Evolutionary conservation across 768 basidiomycete genomes (phyloP), one percentile per base, ranked within the genome.

Genomic region (Tulasnella sp.): DNA sequence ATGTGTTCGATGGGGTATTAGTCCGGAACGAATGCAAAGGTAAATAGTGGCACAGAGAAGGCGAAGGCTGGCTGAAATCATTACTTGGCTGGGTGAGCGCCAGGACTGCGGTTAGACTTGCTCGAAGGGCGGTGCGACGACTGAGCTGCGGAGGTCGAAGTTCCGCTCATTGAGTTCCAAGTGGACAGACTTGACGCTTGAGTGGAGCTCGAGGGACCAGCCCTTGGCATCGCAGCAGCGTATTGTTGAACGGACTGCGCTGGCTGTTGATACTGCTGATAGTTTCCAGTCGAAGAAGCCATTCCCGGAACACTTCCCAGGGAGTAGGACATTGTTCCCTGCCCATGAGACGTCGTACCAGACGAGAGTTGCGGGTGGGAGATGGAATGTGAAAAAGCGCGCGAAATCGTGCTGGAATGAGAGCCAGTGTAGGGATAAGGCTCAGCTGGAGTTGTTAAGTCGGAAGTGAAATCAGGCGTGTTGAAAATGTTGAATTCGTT

Each of bases 391-490:
- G 75, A 76, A 16, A 76, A 37, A 26, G 57, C 13, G 6, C 61
- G 75, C 13, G 55, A 29, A 26, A 76, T 57, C 23, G 75, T 76
- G 75, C 75, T 76, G 51, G 75, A 76, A 29, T 76, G 75, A 11
- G 75, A 39, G 18, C 2, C 57, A 5, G 29, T 40, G 26, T 57
- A 76, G 23, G 75, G 75, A 35, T 37, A 76, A 16, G 75, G 75
- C 48, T 76, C 48, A 40, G 75, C 57, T 13, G 75, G 55, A 26
- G 26, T 4, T 11, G 32, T 51, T 20, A 74, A 42, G 26, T 74
- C 73, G n/a, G n/a, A 55, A 32, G 4, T 55, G 73, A 46, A 16
- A 48, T 35, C 44, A 20, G 51, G 29, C 44, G 1, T 46, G 10
- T 55, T 55, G n/a, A 74, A 35, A 32, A 6, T 13, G 61, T 13